These are phyloP conservation scores for Coemansia aciculifera DNA, from an alignment of 192 early-diverging fungal species.

Conservation along the genomic window DNA sequence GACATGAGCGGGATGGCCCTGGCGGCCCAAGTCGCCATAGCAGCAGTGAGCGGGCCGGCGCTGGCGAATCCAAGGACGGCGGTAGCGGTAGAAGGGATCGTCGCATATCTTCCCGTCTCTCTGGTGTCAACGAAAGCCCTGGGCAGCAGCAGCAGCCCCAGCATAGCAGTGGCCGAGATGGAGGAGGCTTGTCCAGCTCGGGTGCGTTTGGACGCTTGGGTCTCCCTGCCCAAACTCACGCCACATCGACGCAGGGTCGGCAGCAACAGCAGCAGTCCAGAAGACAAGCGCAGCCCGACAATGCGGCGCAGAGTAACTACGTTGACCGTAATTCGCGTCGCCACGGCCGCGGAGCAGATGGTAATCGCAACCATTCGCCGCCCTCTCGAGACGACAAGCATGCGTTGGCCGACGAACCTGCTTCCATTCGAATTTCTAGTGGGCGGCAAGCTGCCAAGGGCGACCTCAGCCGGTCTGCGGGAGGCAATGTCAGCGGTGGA, in stretches of 20 bases:
- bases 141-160: conserved; percentile 11
- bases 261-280: conserved; percentile 21
- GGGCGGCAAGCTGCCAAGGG: conserved; percentile 15
- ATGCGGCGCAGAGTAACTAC: neutral
- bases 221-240: neutral
- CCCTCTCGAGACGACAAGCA: neutral
- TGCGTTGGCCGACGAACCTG: neutral
- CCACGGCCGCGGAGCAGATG: conserved; percentile 13
- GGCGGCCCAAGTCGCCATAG: conserved; percentile 16
- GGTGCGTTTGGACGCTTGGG: neutral
- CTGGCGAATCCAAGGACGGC: conserved; percentile 1
- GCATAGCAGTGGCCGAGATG: neutral
- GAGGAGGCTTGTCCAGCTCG: neutral
- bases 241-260: neutral
- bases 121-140: neutral
- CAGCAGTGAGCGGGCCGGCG: conserved; percentile 11
- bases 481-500: neutral
- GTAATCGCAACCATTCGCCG: neutral
- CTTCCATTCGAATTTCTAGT: conserved; percentile 8
- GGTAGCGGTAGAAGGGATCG: conserved; percentile 7
- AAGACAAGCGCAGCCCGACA: neutral
- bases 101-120: conserved; percentile 2
- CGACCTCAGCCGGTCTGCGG: neutral
- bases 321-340: conserved; percentile 18
- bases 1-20: conserved; percentile 8